A percentile compares a stretch with the other conserved stretches of the same genome.
Evolutionary conservation across 495 filamentous ascomycete species (phyloP).

Genomic region (Penicillium roqueforti): DNA sequence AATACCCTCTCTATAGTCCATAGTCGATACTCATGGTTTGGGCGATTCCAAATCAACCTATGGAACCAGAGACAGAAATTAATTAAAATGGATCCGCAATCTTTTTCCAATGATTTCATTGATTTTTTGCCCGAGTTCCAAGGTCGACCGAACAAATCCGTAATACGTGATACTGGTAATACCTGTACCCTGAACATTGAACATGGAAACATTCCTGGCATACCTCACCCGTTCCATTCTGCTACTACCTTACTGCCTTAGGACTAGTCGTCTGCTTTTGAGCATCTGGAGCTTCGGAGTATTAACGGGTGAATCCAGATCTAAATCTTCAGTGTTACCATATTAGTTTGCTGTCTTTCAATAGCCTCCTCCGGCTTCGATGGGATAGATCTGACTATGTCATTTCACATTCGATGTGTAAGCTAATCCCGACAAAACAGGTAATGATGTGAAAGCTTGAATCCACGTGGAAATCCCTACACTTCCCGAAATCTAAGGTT

Average conservation of each 20-base stretch:
- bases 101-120: constrained; percentile 23
- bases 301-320: neutral
- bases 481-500: neutral
- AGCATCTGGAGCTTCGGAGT: neutral
- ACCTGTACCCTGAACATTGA: neutral
- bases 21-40: neutral
- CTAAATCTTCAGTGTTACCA: neutral
- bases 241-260: constrained; percentile 1
- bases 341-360: neutral
- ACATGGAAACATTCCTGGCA: neutral
- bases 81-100: constrained; percentile 1
- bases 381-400: no score
- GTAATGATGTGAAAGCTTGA: constrained; percentile 14
- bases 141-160: constrained; percentile 19
- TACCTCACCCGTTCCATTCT: neutral
- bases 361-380: no score
- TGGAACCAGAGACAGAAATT: neutral
- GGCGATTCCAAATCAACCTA: constrained; percentile 1
- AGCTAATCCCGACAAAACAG: constrained; percentile 11
- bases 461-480: constrained; percentile 20
- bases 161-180: constrained; percentile 5
- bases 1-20: neutral
- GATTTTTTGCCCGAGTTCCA: constrained; percentile 3
- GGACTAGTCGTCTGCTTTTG: constrained; percentile 1
- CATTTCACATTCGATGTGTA: no score